These are phyloP conservation scores for Yamadazyma nakazawae DNA, from an alignment of 805 yeast genomes.

Conservation along the genomic window DNA sequence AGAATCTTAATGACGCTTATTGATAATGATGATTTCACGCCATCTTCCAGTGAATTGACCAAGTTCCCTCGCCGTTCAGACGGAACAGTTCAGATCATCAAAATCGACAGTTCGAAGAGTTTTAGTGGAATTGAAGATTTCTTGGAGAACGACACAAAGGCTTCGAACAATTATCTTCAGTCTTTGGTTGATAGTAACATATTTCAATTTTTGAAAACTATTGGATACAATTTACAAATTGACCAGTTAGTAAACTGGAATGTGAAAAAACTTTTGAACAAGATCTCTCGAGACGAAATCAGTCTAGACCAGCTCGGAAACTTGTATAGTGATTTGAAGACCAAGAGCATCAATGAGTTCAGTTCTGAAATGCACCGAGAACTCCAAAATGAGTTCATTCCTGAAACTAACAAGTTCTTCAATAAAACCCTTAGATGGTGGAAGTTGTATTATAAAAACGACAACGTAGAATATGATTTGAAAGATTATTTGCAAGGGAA, in stretches of 20 bases:
- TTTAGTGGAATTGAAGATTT: constrained; percentile 29
- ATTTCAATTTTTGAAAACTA: constrained; percentile 28
- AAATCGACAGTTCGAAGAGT: constrained; percentile 27
- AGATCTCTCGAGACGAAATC: constrained; percentile 13
- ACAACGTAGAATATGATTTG: constrained; percentile 40
- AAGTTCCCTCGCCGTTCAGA: constrained; percentile 19
- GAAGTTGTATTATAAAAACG: constrained; percentile 40
- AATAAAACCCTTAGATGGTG: constrained; percentile 34
- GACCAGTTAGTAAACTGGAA: constrained; percentile 23
- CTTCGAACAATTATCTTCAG: constrained; percentile 28
- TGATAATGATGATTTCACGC: constrained; percentile 38
- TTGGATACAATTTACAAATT: constrained; percentile 25
- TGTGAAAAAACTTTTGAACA: constrained; percentile 16
- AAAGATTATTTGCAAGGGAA: constrained; percentile 34
- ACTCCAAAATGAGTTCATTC: constrained; percentile 32
- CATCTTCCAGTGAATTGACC: constrained; percentile 29
- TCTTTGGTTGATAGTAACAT: constrained; percentile 34
- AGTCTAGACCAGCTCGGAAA: constrained; percentile 16
- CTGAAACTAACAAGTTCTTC: constrained; percentile 30
- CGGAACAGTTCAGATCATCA: constrained; percentile 22
- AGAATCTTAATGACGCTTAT: constrained; percentile 32
- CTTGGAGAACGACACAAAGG: constrained; percentile 27
- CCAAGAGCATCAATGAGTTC: constrained; percentile 25
- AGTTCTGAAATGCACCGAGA: constrained; percentile 33
- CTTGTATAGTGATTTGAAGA: constrained; percentile 19